phyloP scores from a whole-genome alignment of 108 stramenopile genomes.

The Aurantiochytrium sp. region DNA sequence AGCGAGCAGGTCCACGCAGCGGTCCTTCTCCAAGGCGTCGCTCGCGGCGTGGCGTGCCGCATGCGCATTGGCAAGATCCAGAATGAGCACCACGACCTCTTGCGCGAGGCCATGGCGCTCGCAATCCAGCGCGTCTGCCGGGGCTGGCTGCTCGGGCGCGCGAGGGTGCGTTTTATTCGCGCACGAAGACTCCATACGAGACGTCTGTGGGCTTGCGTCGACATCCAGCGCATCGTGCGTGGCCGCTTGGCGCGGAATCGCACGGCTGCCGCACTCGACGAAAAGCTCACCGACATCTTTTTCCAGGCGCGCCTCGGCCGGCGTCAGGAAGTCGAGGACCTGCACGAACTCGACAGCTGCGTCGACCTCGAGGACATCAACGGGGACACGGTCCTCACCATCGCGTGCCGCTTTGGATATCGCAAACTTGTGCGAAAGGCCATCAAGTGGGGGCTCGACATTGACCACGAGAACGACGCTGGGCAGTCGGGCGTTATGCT shows the following conservation, averaged over 20 bases:
- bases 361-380: not conserved
- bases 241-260: not conserved
- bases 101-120: not conserved
- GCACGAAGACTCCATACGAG: not conserved
- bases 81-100: not conserved
- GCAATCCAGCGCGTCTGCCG: not conserved
- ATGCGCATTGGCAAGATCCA: not conserved
- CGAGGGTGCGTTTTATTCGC: not conserved
- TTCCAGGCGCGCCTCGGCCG: not conserved
- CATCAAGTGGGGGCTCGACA: slow-evolving; percentile 19
- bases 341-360: not conserved
- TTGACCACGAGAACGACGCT: not conserved
- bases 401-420: not conserved
- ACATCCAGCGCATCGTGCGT: not conserved
- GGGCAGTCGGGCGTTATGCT: not conserved
- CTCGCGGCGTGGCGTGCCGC: not conserved
- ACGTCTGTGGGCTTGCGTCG: not conserved
- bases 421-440: not conserved
- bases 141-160: not conserved
- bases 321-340: slow-evolving; percentile 20
- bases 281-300: slow-evolving; percentile 7
- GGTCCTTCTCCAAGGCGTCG: not conserved
- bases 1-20: not conserved
- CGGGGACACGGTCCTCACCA: not conserved
- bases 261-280: not conserved